Base-by-base conservation (phyloP, 805 yeast species). In the Debaryomyces tyrocola region DNA sequence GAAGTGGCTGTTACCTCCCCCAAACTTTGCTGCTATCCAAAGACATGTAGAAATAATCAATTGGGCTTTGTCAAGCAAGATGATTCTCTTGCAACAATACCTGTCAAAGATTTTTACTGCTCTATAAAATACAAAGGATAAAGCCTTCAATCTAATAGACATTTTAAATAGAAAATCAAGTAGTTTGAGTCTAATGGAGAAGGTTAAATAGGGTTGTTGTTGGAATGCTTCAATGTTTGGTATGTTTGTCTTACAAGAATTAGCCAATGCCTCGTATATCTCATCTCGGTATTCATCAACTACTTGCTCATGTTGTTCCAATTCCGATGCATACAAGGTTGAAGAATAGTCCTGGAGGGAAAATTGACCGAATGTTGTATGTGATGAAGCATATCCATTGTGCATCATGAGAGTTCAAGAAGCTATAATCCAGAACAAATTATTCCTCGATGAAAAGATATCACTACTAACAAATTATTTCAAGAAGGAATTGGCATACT, bases 11-110 rank as follows among this genome's bases (percentile, higher is more conserved):
- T 85, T 83, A 33, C 89, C 89, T 41, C 89, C 89, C 57, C 79
- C 80, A n/a, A 84, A 76, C 64, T 92, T 92, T 20, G 96, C 84
- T 2, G 96, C 89, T 28, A 92, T 78, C 97, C 98, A 92, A 31
- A 92, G 70, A 50, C 96, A 89, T 4, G 96, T 89, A 50, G 96
- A 87, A 28, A 95, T 90, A 9, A 92, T 92, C 44, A 92, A 75
- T 66, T 91, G 97, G 50, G 89, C 84, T 67, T 91, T 98, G 47
- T 87, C 91, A 54, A 84, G 80, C 52, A 87, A 77, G 0, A 91
- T 94, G 6, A 90, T 82, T 56, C 98, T 77, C 57, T 84, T 86
- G 44, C 96, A 86, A 62, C 96, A 87, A 69, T 92, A 92, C 50
- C 97, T 80, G 64, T 92, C 99, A 50, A 92, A 87, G 44, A 91